Evolutionary conservation across 345 rosid species (phyloP).

Genomic region (Hibiscus tridactylites): DNA sequence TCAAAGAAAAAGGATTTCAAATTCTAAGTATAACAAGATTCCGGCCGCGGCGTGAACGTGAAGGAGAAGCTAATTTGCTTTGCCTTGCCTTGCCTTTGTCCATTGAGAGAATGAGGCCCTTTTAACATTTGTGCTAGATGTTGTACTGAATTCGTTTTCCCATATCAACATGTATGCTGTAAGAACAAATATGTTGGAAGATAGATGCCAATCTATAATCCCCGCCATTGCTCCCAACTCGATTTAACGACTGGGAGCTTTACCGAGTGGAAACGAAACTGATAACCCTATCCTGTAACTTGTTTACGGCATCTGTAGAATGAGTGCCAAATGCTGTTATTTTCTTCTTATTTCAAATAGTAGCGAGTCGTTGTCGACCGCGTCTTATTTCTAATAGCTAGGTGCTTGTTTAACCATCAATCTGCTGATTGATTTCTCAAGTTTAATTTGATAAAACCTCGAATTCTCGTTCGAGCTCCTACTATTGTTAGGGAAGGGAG

Average conservation of each 20-base stretch:
- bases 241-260: not conserved
- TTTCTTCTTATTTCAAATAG: not conserved
- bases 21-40: constrained; percentile 28
- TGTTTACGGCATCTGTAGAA: not conserved
- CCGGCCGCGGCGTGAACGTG: not conserved
- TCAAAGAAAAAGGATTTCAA: constrained; percentile 91
- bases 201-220: not conserved
- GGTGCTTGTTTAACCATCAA: too few relatives aligned
- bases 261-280: not conserved
- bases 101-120: not conserved
- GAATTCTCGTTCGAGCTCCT: too few relatives aligned
- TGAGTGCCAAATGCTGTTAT: not conserved
- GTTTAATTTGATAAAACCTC: too few relatives aligned
- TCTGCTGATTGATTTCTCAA: too few relatives aligned
- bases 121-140: not conserved
- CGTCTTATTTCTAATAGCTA: not conserved
- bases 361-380: not conserved
- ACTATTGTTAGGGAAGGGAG: too few relatives aligned
- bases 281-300: not conserved
- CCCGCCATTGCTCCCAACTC: not conserved
- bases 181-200: not conserved
- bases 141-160: not conserved
- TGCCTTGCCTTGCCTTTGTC: not conserved
- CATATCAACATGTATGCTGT: not conserved
- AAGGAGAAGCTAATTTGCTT: not conserved